A percentile compares a stretch with the other conserved stretches of the same genome.
phyloP scores from a whole-genome alignment of 306 rosid species.

The Rosa multiflora region DNA sequence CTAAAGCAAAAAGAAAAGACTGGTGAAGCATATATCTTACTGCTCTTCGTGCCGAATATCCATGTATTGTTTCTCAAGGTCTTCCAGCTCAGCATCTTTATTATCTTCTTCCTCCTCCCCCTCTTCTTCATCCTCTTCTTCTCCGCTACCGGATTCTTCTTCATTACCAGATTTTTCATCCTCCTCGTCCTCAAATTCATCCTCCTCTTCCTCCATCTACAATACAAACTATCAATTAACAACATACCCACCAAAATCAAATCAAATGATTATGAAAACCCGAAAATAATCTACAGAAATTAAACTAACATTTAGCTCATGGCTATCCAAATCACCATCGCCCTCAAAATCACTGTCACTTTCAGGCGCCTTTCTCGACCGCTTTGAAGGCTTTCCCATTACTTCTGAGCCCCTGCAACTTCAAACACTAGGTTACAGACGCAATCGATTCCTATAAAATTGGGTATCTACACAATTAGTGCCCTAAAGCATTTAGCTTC shows the following conservation, averaged over 20 bases:
- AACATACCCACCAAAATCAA: neutral
- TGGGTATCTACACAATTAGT: neutral
- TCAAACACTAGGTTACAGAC: neutral
- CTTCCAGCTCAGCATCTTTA: constrained; percentile 68
- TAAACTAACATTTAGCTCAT: constrained; percentile 26
- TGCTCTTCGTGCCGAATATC: constrained; percentile 65
- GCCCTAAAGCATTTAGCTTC: neutral
- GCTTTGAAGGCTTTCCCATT: constrained; percentile 29
- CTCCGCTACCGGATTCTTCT: constrained; percentile 14
- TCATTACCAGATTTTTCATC: constrained; percentile 27
- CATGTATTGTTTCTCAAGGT: constrained; percentile 73
- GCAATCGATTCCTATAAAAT: neutral
- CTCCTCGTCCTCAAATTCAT: constrained; percentile 25
- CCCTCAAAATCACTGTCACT: constrained; percentile 32
- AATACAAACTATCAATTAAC: constrained; percentile 23
- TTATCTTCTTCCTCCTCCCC: constrained; percentile 32
- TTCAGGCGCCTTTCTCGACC: constrained; percentile 17
- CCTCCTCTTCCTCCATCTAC: constrained; percentile 31
- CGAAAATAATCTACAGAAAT: neutral
- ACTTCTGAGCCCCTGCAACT: neutral
- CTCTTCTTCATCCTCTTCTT: constrained; percentile 34
- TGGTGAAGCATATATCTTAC: constrained; percentile 44
- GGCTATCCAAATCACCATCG: constrained; percentile 16
- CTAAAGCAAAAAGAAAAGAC: neutral
- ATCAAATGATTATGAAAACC: neutral